Conservation (phyloP, 2,329 filamentous ascomycete species). For the Diplodia seriata region DNA sequence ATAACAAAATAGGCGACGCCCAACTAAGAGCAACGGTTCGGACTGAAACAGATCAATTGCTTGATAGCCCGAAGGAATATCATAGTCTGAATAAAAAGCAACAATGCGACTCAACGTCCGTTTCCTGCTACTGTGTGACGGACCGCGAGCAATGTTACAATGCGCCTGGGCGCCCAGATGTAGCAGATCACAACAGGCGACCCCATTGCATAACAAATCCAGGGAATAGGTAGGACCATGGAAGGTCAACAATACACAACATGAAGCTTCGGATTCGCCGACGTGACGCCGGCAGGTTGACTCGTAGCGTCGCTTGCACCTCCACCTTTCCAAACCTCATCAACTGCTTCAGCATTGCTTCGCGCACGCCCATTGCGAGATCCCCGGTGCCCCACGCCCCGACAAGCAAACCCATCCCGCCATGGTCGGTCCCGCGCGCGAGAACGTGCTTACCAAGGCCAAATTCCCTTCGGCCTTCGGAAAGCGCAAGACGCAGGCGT, state of each 20-base stretch:
- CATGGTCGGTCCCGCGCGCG: slow-evolving; percentile 47
- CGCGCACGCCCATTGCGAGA: not conserved
- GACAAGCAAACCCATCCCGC: not conserved
- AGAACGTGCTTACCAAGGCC: slow-evolving; percentile 71
- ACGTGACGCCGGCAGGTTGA: not conserved
- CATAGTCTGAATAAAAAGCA: slow-evolving; percentile 1
- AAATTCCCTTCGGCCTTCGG: slow-evolving; percentile 72
- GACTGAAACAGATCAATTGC: not conserved
- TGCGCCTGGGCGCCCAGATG: too few species aligned
- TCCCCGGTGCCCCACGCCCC: not conserved
- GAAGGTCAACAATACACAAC: not conserved
- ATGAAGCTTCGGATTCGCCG: slow-evolving; percentile 11
- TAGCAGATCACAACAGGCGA: not conserved
- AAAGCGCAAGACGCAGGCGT: slow-evolving; percentile 72
- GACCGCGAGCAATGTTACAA: not conserved
- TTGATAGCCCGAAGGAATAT: not conserved
- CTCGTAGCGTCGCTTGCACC: slow-evolving; percentile 15
- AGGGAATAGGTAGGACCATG: not conserved
- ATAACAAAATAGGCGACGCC: not conserved
- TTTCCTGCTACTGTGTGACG: not conserved
- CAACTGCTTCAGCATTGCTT: not conserved
- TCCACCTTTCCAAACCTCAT: slow-evolving; percentile 2
- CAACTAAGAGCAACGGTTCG: not conserved
- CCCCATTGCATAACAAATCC: not conserved
- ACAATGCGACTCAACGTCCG: not conserved